phyloP scores from a whole-genome alignment of 768 basidiomycete species.

The Calocera viscosa region DNA sequence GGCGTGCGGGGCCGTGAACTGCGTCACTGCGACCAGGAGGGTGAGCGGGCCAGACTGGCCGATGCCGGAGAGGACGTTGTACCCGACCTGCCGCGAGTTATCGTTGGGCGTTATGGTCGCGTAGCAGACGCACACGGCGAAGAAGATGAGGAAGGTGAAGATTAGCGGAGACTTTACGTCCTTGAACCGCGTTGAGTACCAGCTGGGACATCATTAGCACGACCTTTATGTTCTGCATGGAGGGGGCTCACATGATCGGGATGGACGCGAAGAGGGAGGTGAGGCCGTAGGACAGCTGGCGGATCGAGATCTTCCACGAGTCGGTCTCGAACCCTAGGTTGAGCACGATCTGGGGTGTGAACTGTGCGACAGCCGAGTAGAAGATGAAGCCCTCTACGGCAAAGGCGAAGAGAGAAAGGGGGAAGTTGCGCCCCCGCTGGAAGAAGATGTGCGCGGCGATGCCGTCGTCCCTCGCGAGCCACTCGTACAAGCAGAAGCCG shows the following conservation, averaged over 20 bases:
- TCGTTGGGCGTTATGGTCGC: conserved; percentile 3
- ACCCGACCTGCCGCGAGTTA: conserved; percentile 11
- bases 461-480: conserved; percentile 13
- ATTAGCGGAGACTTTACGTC: conserved; percentile 12
- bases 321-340: conserved; percentile 15
- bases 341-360: conserved; percentile 13
- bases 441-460: conserved; percentile 13
- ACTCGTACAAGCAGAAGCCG: conserved; percentile 13
- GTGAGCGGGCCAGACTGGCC: conserved; percentile 14
- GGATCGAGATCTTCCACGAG: conserved; percentile 12
- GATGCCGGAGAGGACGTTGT: conserved; percentile 9
- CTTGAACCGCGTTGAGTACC: conserved; percentile 12
- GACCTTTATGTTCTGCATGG: background rate
- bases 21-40: conserved; percentile 12
- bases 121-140: conserved; percentile 13
- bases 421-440: conserved; percentile 12
- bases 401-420: conserved; percentile 12
- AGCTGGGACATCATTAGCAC: background rate
- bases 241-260: conserved; percentile 6
- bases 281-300: conserved; percentile 9
- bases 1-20: conserved; percentile 13
- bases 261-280: conserved; percentile 1
- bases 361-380: background rate
- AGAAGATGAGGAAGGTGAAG: conserved; percentile 12
- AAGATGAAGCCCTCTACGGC: conserved; percentile 12